Evolutionary conservation across 2,329 filamentous ascomycete species (phyloP).

Genomic region (Pestalotiopsis sp.): DNA sequence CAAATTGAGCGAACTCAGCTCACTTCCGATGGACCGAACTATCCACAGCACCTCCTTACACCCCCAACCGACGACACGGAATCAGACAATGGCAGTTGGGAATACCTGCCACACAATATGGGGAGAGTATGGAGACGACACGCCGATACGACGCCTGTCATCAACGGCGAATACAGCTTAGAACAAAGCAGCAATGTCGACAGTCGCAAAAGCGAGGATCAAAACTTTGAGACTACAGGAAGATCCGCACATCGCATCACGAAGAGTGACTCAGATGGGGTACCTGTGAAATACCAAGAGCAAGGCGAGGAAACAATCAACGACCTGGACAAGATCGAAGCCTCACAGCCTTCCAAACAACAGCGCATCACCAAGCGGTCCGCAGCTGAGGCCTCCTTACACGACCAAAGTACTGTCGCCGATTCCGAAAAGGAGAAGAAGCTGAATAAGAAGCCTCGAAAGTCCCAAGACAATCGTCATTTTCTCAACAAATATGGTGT

Average conservation of each 20-base stretch:
- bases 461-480: slow-evolving; percentile 37
- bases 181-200: neutral
- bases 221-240: neutral
- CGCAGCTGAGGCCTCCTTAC: neutral
- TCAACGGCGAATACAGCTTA: neutral
- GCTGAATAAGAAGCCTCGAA: slow-evolving; percentile 25
- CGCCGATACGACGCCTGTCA: neutral
- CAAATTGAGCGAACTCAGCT: neutral
- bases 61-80: neutral
- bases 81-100: neutral
- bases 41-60: neutral
- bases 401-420: neutral
- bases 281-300: neutral
- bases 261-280: neutral
- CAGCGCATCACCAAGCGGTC: neutral
- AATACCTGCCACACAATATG: slow-evolving; percentile 1
- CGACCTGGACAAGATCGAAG: neutral
- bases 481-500: slow-evolving; percentile 44
- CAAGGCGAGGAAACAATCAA: neutral
- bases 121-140: neutral
- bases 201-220: neutral
- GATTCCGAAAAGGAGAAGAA: slow-evolving; percentile 17
- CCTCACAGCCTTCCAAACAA: neutral
- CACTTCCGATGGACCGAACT: neutral
- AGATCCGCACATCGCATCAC: neutral